Evolutionary conservation across 768 basidiomycete species (phyloP), one percentile per base, ranked within the genome.

Genomic region (Leucosporidium creatinivorum): DNA sequence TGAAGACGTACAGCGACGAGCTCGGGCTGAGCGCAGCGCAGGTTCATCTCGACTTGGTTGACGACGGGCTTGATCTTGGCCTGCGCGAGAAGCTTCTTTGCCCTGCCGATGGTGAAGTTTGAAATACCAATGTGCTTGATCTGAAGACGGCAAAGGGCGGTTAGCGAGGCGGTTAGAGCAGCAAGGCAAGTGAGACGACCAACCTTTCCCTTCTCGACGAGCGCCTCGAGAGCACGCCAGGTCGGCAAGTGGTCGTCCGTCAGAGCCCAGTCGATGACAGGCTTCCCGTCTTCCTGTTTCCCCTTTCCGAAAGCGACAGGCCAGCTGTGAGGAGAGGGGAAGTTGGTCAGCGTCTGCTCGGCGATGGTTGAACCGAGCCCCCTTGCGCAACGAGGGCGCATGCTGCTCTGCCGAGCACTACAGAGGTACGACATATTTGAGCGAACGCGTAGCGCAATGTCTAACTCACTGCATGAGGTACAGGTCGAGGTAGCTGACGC

Each of bases 211-310:
- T 83, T 83, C 76, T 86, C 84, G 19, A 82, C 84, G 18, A 92
- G 83, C 39, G 80, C 80, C 66, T 89, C 82, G 85, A 92, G 83
- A n/a, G 87, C 88, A 70, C 84, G 85, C 89, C 89, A 91, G 25
- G 89, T 91, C 9, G 39, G 39, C 39, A 44, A 17, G 15, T 10
- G 39, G 39, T 44, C 39, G 8, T 44, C 39, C 3, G 39, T 44
- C 39, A 44, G 13, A 3, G 39, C 39, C 39, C 39, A 44, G 39
- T 44, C 39, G 13, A 44, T 44, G 39, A 9, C 15, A 13, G 39
- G 39, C 13, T 44, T 44, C 15, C 39, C 39, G 15, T 44, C 39
- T 13, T 44, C 39, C 13, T 17, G 6, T 13, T 44, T 44, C 15
- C 39, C 39, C 39, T 44, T 44, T 44, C 8, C 39, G 39, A 44